These are phyloP conservation scores for Mycena rosella DNA, from an alignment of 768 basidiomycete species.

Conservation along the genomic window DNA sequence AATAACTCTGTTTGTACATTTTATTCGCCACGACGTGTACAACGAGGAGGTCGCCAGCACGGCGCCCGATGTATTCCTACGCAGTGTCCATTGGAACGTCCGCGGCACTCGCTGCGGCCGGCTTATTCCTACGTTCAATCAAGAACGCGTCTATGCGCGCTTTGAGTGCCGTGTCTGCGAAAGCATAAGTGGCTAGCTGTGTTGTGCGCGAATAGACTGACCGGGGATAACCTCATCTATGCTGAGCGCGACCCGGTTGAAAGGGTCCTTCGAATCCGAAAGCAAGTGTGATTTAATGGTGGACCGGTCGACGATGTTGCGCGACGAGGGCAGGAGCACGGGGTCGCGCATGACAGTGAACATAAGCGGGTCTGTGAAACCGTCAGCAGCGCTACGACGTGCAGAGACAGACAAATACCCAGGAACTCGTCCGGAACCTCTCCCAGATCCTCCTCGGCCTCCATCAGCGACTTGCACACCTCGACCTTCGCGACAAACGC, in stretches of 20 bases:
- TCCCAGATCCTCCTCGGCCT: constrained; percentile 92
- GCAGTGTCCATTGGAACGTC: constrained; percentile 32
- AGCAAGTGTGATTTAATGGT: constrained; percentile 97
- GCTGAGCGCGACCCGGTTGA: constrained; percentile 88
- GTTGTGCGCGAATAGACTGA: constrained; percentile 43
- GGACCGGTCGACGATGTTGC: constrained; percentile 81
- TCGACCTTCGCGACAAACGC: constrained; percentile 88
- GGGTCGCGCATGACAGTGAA: constrained; percentile 96
- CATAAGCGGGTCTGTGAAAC: too few relatives aligned
- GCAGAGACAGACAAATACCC: constrained; percentile 66
- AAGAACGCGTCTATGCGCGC: constrained; percentile 80
- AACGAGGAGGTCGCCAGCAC: too few relatives aligned
- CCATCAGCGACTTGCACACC: constrained; percentile 79
- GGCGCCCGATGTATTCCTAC: background rate
- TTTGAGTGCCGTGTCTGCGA: constrained; percentile 76
- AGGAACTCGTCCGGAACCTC: constrained; percentile 97
- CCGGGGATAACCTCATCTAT: constrained; percentile 86
- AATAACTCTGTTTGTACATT: constrained; percentile 24
- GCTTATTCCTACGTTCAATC: constrained; percentile 63
- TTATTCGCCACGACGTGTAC: background rate
- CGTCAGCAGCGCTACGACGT: too few relatives aligned
- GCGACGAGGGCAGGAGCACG: constrained; percentile 89
- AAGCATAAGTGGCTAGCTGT: background rate
- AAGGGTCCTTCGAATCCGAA: constrained; percentile 93
- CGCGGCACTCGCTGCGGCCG: constrained; percentile 21